Percentiles rank a stretch among this genome's conserved stretches.
phyloP scores from a whole-genome alignment of 2,329 filamentous ascomycete genomes.

The Bipolaris gigantea region DNA sequence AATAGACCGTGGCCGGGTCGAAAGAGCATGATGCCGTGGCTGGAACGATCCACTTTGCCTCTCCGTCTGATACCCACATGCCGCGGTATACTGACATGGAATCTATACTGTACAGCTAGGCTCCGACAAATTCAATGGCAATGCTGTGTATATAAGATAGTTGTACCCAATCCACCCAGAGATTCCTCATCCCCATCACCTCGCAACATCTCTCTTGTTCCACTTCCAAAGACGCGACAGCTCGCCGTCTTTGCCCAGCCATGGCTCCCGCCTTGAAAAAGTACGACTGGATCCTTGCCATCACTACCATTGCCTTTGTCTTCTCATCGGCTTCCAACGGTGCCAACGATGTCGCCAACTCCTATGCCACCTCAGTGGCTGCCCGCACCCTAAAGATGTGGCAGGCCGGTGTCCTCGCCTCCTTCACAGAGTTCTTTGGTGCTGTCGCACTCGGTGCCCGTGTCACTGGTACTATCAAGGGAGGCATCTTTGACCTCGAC shows the following conservation, averaged over 20 bases:
- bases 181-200: background rate
- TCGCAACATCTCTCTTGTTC: background rate
- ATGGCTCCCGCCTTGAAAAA: conserved; percentile 13
- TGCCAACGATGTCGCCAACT: conserved; percentile 59
- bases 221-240: conserved; percentile 2
- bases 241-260: background rate
- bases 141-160: conserved; percentile 5
- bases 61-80: background rate
- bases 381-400: conserved; percentile 57
- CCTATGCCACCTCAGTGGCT: conserved; percentile 51
- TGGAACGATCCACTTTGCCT: conserved; percentile 5
- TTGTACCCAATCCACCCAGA: background rate
- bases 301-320: conserved; percentile 45
- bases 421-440: conserved; percentile 56
- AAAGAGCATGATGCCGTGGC: conserved; percentile 7
- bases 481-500: conserved; percentile 57
- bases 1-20: background rate
- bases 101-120: background rate
- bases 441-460: conserved; percentile 56
- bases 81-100: background rate
- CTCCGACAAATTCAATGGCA: background rate
- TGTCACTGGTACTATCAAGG: conserved; percentile 64
- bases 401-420: conserved; percentile 55
- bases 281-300: conserved; percentile 49
- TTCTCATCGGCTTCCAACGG: conserved; percentile 44